These are phyloP conservation scores for Lobosporangium transversale DNA, from an alignment of 192 early-diverging fungal species.

Conservation along the genomic window DNA sequence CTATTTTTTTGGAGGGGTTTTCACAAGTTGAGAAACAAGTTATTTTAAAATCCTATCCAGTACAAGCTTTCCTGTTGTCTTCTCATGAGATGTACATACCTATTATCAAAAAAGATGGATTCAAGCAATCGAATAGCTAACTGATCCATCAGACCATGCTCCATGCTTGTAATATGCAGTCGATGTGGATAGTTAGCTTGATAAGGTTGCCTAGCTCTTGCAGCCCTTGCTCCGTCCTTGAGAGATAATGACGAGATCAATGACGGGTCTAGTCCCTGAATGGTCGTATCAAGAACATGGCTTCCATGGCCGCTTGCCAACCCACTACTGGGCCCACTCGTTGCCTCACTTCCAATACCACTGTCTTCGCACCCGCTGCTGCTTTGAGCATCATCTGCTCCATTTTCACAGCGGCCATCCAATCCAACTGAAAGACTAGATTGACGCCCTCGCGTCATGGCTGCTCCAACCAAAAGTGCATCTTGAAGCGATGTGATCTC, in stretches of 20 bases:
- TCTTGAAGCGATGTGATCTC: slow-evolving; percentile 43
- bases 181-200: slow-evolving; percentile 23
- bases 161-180: slow-evolving; percentile 47
- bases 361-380: slow-evolving; percentile 21
- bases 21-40: neutral
- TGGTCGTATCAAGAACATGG: slow-evolving; percentile 21
- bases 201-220: slow-evolving; percentile 9
- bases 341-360: slow-evolving; percentile 41
- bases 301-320: slow-evolving; percentile 33
- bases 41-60: neutral
- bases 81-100: slow-evolving; percentile 10
- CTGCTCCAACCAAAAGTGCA: slow-evolving; percentile 27
- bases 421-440: slow-evolving; percentile 7
- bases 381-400: neutral
- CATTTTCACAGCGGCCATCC: neutral
- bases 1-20: slow-evolving; percentile 7
- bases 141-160: slow-evolving; percentile 42
- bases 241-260: slow-evolving; percentile 35
- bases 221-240: slow-evolving; percentile 3
- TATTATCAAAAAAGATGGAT: slow-evolving; percentile 51
- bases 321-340: slow-evolving; percentile 38
- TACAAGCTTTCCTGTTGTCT: too few relatives aligned
- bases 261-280: slow-evolving; percentile 21
- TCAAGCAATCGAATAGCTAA: slow-evolving; percentile 38
- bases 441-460: slow-evolving; percentile 18